Percentiles rank a stretch among this genome's conserved stretches.
Evolutionary conservation across 139 green algal species (phyloP).

Genomic region (Ettlia oleoabundans): DNA sequence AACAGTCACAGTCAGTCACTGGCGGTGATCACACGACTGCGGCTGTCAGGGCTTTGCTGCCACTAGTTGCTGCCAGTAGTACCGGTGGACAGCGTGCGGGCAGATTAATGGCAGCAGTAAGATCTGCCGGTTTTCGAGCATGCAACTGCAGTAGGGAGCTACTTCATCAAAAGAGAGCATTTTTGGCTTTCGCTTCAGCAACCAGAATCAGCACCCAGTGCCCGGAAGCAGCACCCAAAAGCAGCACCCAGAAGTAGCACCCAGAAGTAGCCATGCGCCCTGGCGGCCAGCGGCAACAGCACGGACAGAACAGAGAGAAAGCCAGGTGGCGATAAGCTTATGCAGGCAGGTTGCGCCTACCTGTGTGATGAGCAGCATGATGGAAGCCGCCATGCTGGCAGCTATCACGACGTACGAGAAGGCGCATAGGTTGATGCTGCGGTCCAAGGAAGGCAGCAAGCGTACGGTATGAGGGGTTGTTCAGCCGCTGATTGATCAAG

Average conservation of each 20-base stretch:
- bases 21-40: not conserved
- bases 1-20: too few relatives aligned
- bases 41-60: too few relatives aligned
- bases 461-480: too few relatives aligned
- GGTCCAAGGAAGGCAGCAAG: not conserved
- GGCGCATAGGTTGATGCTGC: constrained; percentile 32
- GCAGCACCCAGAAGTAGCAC: too few relatives aligned
- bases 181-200: too few relatives aligned
- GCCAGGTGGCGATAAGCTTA: not conserved
- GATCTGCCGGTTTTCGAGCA: too few relatives aligned
- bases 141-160: too few relatives aligned
- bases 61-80: too few relatives aligned
- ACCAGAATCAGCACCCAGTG: not conserved
- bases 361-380: constrained; percentile 2
- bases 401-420: constrained; percentile 14
- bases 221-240: too few relatives aligned
- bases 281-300: not conserved
- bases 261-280: not conserved
- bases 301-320: not conserved
- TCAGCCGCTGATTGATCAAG: not conserved
- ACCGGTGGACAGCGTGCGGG: too few relatives aligned
- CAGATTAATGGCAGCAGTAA: too few relatives aligned
- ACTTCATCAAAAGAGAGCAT: too few relatives aligned
- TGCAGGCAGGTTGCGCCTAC: not conserved
- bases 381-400: constrained; percentile 5